Evolutionary conservation across 192 early-diverging fungal species (phyloP).

Genomic region (Entomortierella beljakovae): DNA sequence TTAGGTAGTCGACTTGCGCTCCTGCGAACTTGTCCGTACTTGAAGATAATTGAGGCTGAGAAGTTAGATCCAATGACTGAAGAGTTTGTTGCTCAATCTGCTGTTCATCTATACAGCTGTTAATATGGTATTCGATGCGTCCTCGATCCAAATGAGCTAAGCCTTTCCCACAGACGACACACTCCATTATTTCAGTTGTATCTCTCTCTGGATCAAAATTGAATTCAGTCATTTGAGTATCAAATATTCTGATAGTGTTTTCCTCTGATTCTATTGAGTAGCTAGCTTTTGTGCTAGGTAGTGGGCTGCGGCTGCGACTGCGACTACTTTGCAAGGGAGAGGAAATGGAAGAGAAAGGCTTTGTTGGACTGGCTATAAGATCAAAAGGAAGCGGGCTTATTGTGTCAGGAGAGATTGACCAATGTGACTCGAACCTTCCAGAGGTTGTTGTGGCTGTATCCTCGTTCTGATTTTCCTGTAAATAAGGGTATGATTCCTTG

Average conservation of each 20-base stretch:
- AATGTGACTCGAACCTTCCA: neutral
- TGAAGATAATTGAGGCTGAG: neutral
- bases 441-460: neutral
- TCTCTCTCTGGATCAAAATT: neutral
- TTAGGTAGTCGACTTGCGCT: slow-evolving; percentile 29
- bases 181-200: slow-evolving; percentile 9
- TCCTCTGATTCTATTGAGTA: neutral
- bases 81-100: slow-evolving; percentile 4
- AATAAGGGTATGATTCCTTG: neutral
- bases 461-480: neutral
- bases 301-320: neutral
- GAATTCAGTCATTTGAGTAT: neutral
- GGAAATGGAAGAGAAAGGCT: too few relatives aligned
- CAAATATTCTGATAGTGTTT: neutral
- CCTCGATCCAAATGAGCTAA: slow-evolving; percentile 30
- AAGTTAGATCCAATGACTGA: slow-evolving; percentile 1
- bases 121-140: slow-evolving; percentile 35
- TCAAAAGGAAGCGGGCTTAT: neutral
- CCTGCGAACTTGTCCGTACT: slow-evolving; percentile 24
- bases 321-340: neutral
- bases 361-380: neutral
- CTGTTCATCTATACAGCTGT: slow-evolving; percentile 45
- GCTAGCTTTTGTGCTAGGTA: neutral
- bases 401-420: neutral
- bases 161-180: slow-evolving; percentile 28